Evolutionary conservation across 768 basidiomycete species (phyloP), one percentile per base, ranked within the genome.

Genomic region (Amanita subjunquillea): DNA sequence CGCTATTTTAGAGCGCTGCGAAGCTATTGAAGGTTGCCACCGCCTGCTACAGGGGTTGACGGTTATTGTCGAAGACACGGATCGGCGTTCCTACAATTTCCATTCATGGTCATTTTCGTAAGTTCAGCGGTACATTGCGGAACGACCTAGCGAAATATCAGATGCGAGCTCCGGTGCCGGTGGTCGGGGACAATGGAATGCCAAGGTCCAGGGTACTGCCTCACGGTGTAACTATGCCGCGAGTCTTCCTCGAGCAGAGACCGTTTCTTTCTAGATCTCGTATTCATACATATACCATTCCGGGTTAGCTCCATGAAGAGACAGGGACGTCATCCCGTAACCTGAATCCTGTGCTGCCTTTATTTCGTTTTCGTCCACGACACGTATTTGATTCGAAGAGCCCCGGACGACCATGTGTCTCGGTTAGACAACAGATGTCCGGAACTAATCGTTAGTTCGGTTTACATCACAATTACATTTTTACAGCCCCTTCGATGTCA

Each of bases 341-440:
- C 27, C 46, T 48, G 46, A 48, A 48, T 48, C 47, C 47, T 48
- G 47, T 48, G 47, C 47, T 37, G 37, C 32, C 23, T 48, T 37
- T 48, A 38, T 37, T 36, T 48, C 47, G 47, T 48, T 36, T 36
- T 48, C n/a, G 47, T 34, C 25, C 32, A 34, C 17, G 13, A n/a
- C 47, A 17, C 27, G 6, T 20, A 32, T 20, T 34, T 46, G 30
- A 46, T 46, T 46, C 44, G 44, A n/a, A 17, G 44, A 30, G 12
- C 15, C n/a, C 44, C n/a, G n/a, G n/a, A n/a, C 34, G 34, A 34
- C 34, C 34, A 34, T 34, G 34, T 34, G 34, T 34, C 34, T 34
- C 34, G 34, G 34, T 34, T 34, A 34, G 34, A 34, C 34, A 34
- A 34, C 34, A 34, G 34, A 34, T 13, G 34, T 34, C 34, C 34